These are phyloP conservation scores for Purshia tridentata DNA, from an alignment of 306 rosid genomes.

Conservation along the genomic window DNA sequence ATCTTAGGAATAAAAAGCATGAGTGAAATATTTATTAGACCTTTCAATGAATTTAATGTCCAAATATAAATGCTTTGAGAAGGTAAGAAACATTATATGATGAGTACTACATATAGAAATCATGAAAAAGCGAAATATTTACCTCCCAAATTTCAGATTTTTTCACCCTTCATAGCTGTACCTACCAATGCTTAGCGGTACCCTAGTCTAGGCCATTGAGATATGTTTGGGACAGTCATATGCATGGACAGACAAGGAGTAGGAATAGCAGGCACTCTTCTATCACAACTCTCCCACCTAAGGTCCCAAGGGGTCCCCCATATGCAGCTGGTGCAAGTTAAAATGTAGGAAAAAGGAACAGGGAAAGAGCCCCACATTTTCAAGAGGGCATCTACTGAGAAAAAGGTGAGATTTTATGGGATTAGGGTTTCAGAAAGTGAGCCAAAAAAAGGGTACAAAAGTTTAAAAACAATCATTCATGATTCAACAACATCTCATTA, in stretches of 20 bases:
- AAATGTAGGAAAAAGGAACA: constrained; percentile 32
- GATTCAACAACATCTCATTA: constrained; percentile 41
- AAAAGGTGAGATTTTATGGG: constrained; percentile 21
- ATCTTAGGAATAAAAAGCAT: too few relatives aligned
- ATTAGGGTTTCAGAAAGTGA: constrained; percentile 27
- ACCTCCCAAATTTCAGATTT: not conserved
- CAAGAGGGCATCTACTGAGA: constrained; percentile 26
- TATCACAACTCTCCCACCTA: constrained; percentile 29
- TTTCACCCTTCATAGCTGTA: constrained; percentile 2
- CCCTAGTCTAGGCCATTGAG: constrained; percentile 18
- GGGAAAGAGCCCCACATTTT: constrained; percentile 32
- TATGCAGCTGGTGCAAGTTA: constrained; percentile 28
- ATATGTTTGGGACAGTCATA: not conserved
- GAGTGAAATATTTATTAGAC: too few relatives aligned
- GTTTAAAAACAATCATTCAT: constrained; percentile 42
- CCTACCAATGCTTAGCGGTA: constrained; percentile 32
- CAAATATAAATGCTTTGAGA: too few relatives aligned
- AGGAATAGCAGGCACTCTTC: constrained; percentile 34
- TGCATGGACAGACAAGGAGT: constrained; percentile 46
- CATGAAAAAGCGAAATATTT: too few relatives aligned
- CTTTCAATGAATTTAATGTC: too few relatives aligned
- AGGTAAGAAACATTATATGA: too few relatives aligned
- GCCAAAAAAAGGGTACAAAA: constrained; percentile 29
- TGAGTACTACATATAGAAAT: too few relatives aligned
- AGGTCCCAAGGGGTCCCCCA: constrained; percentile 36